phyloP scores from a whole-genome alignment of 164 flowering plant species.

The Magnolia sinica region DNA sequence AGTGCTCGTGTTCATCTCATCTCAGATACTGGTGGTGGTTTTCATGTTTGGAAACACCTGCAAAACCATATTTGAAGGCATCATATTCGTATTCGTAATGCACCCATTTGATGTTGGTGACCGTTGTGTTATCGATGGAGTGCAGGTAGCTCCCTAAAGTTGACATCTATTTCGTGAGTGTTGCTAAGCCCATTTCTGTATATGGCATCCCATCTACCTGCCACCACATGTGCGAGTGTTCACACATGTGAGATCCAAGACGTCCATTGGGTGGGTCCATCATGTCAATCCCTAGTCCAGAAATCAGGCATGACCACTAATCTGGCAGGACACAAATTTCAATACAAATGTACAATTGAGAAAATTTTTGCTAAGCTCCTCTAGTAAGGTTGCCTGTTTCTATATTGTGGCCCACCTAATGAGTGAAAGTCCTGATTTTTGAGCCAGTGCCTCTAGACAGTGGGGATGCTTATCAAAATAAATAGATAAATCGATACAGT shows the following conservation, averaged over 20 bases:
- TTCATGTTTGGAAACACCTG: conserved; percentile 81
- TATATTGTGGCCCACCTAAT: background rate
- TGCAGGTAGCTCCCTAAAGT: conserved; percentile 50
- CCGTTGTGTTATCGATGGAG: conserved; percentile 90
- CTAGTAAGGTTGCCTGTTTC: background rate
- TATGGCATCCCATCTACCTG: background rate
- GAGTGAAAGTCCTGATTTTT: background rate
- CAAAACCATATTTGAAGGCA: conserved; percentile 77
- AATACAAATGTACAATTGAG: background rate
- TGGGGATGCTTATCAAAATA: background rate
- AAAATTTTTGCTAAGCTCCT: background rate
- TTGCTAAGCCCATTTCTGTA: background rate
- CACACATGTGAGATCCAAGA: background rate
- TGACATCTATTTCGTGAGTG: background rate
- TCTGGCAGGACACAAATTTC: background rate
- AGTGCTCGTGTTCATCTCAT: conserved; percentile 70
- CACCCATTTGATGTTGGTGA: conserved; percentile 98
- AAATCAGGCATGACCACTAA: background rate
- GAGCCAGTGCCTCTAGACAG: background rate
- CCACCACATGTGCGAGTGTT: background rate
- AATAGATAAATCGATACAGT: background rate
- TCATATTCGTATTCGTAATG: conserved; percentile 85
- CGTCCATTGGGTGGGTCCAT: background rate
- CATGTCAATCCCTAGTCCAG: background rate
- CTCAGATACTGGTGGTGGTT: conserved; percentile 61